Base-by-base conservation (phyloP, 2,329 filamentous ascomycete species). In the Trichophyton rubrum region DNA sequence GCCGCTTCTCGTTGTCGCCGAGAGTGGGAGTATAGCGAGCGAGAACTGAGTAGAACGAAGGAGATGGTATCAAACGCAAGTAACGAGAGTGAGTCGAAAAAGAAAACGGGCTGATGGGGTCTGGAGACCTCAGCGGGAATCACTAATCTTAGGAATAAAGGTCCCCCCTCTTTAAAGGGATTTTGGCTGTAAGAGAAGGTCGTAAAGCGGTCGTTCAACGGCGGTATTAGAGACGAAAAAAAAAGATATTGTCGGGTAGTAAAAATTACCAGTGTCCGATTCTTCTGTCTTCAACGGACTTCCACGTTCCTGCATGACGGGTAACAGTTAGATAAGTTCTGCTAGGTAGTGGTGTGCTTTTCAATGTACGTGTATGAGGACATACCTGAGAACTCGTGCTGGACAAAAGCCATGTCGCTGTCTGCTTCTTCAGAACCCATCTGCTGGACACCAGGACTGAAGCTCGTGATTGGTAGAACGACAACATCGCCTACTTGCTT, bases 351-450 rank as follows among this genome's bases (percentile, higher is more conserved):
- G 3, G 33, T 38, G 33, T 61, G 49, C 22, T 22, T 13, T 41
- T 13, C 8, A 38, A n/a, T 20, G 3, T 43, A 43, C 15, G n/a
- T 7, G n/a, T 7, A 1, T n/a, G n/a, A 17, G 40, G 40, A 1
- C 27, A 20, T 63, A 95, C 92, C 93, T 79, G 95, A 89, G 73
- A 99, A 99, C 60, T 90, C 86, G 76, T 99, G 93, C 76, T 93
- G 91, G 63, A 99, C 93, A 78, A 95, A 97, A 1, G 93, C 93
- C 89, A 96, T 92, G 0, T 90, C 90, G 71, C 97, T 87, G 66
- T 96, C 90, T 47, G 85, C 81, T 64, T 95, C 90, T 68, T 86
- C 86, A 53, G 93, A 88, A 11, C 88, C 89, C 90, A 96, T 97
- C 72, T 96, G 90, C 67, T 85, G 83, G 51, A 97, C 90, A 27